Conservation (phyloP, 116 monocot genomes). For the Cymodocea nodosa region DNA sequence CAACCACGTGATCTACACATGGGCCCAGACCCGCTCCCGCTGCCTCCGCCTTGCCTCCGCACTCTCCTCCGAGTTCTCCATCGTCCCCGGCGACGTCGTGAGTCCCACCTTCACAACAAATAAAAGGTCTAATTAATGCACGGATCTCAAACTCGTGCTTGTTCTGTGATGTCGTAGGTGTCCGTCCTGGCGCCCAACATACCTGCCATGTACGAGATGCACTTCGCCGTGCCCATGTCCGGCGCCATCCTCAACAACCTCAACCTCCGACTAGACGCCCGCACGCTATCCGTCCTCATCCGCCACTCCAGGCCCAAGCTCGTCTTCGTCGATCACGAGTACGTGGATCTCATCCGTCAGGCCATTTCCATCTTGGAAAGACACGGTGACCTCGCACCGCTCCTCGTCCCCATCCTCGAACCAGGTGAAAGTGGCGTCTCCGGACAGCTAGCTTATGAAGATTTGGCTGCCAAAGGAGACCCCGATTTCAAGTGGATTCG, state of each 20-base stretch:
- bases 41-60: conserved; percentile 88
- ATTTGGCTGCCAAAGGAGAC: conserved; percentile 13
- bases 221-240: conserved; percentile 74
- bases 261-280: conserved; percentile 57
- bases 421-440: not conserved
- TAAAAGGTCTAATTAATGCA: not conserved
- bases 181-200: conserved; percentile 55
- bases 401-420: conserved; percentile 48
- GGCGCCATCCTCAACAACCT: conserved; percentile 59
- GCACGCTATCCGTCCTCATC: conserved; percentile 54
- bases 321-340: conserved; percentile 45
- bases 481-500: conserved; percentile 21
- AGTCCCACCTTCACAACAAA: not conserved
- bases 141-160: not conserved
- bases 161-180: conserved; percentile 14
- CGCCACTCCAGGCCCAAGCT: conserved; percentile 37
- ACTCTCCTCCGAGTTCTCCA: conserved; percentile 35
- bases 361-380: conserved; percentile 27
- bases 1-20: conserved; percentile 49
- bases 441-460: conserved; percentile 19
- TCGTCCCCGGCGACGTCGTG: conserved; percentile 64
- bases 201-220: conserved; percentile 20
- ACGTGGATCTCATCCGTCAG: conserved; percentile 22
- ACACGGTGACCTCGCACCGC: conserved; percentile 18
- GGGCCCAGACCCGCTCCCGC: conserved; percentile 64